Conservation (phyloP, 2,329 filamentous ascomycete species). For the Fusarium dlaminii region DNA sequence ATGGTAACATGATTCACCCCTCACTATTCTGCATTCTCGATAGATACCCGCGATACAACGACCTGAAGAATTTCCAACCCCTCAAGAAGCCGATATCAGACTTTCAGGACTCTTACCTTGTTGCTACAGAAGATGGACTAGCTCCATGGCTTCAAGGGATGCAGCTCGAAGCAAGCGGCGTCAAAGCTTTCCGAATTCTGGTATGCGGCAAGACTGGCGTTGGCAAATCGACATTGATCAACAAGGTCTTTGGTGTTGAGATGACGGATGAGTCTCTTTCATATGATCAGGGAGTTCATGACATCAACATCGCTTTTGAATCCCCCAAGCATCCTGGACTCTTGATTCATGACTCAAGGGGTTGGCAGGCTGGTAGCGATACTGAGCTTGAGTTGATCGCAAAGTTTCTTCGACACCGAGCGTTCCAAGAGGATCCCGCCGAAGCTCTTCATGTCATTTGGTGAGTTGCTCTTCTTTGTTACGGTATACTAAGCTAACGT, state of each 20-base stretch:
- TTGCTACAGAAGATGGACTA: constrained; percentile 3
- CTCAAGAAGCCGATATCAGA: constrained; percentile 32
- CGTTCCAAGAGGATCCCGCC: constrained; percentile 39
- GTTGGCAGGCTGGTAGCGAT: constrained; percentile 41
- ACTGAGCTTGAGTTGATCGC: constrained; percentile 38
- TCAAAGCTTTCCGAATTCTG: constrained; percentile 40
- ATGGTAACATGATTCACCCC: constrained; percentile 36
- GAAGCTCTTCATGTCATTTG: constrained; percentile 41
- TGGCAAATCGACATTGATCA: constrained; percentile 42
- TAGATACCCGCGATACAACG: constrained; percentile 33
- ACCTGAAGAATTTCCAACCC: constrained; percentile 26
- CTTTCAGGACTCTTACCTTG: constrained; percentile 33
- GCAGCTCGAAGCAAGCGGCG: constrained; percentile 37
- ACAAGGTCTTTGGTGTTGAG: constrained; percentile 42
- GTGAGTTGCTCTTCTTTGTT: rapidly evolving
- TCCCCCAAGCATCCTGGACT: constrained; percentile 39
- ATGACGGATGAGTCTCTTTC: constrained; percentile 38
- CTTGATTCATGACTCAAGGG: constrained; percentile 40
- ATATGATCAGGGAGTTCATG: constrained; percentile 39
- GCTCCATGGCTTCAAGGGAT: constrained; percentile 39
- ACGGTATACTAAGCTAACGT: neutral
- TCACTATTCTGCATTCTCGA: constrained; percentile 39
- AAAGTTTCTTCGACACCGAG: constrained; percentile 39
- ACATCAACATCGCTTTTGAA: constrained; percentile 41
- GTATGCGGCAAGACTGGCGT: constrained; percentile 41